These are phyloP conservation scores for Calonectria leucothoes DNA, from an alignment of 2,329 filamentous ascomycete genomes.

Conservation along the genomic window DNA sequence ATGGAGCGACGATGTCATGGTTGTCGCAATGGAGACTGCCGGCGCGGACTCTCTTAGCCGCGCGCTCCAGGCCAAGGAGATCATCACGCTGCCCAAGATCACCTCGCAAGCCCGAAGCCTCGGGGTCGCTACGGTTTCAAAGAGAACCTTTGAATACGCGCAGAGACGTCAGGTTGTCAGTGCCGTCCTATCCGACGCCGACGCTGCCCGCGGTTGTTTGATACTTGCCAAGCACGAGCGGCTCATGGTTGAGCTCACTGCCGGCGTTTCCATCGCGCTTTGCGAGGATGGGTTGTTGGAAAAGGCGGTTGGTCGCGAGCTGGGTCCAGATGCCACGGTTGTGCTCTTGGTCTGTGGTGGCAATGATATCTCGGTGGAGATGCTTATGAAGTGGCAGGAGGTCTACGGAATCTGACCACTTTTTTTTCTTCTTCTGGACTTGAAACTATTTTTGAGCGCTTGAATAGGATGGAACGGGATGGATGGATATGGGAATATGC, in stretches of 20 bases:
- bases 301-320: slow-evolving; percentile 24
- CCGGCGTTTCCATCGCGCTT: slow-evolving; percentile 43
- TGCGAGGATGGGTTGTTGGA: slow-evolving; percentile 40
- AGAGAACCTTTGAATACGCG: slow-evolving; percentile 51
- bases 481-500: not conserved
- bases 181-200: slow-evolving; percentile 41
- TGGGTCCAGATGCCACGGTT: slow-evolving; percentile 40
- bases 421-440: not conserved
- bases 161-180: slow-evolving; percentile 40
- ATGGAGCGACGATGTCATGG: slow-evolving; percentile 48
- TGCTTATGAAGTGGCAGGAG: slow-evolving; percentile 40
- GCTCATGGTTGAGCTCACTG: slow-evolving; percentile 45
- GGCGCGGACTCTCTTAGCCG: slow-evolving; percentile 76
- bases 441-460: not conserved
- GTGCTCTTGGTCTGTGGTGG: slow-evolving; percentile 48
- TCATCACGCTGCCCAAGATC: slow-evolving; percentile 74
- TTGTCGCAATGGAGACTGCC: slow-evolving; percentile 79
- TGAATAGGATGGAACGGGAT: not conserved
- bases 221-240: slow-evolving; percentile 44
- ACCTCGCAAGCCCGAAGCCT: slow-evolving; percentile 78
- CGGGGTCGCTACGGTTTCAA: slow-evolving; percentile 74
- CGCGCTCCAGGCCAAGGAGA: slow-evolving; percentile 62
- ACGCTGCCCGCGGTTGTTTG: slow-evolving; percentile 42
- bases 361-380: slow-evolving; percentile 47
- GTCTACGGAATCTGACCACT: slow-evolving; percentile 21